Percentiles rank a stretch among this genome's conserved stretches.
Evolutionary conservation across 208 protist genomes (phyloP).

Genomic region (Kentomonas sorsogonicus): DNA sequence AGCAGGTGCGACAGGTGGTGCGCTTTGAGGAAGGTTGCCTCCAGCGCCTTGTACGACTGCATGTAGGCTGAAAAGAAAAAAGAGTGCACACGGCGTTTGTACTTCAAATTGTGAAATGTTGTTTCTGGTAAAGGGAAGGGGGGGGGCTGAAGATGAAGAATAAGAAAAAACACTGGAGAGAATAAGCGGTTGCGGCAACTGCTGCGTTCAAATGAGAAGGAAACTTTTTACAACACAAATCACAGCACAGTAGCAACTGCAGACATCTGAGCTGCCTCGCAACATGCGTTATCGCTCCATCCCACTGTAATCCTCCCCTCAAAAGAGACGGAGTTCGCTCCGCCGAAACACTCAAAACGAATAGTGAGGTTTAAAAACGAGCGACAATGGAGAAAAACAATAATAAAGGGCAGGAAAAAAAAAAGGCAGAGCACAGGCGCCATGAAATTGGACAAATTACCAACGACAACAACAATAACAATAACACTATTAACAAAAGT

Average conservation of each 20-base stretch:
- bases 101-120: too few relatives aligned
- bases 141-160: slow-evolving; percentile 6
- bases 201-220: slow-evolving; percentile 2
- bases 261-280: not conserved
- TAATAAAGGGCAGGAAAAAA: slow-evolving; percentile 1
- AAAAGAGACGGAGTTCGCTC: not conserved
- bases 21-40: slow-evolving; percentile 26
- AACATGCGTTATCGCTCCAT: not conserved
- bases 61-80: slow-evolving; percentile 10
- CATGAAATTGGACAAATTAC: not conserved
- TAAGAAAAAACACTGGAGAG: slow-evolving; percentile 11
- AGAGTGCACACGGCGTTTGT: too few relatives aligned
- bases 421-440: slow-evolving; percentile 1
- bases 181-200: slow-evolving; percentile 1
- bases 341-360: slow-evolving; percentile 9
- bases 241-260: not conserved
- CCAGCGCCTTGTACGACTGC: slow-evolving; percentile 41
- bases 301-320: not conserved
- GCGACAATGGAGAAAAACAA: slow-evolving; percentile 8
- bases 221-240: slow-evolving; percentile 2
- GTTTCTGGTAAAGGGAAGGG: too few relatives aligned
- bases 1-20: slow-evolving; percentile 34
- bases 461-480: not conserved
- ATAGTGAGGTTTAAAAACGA: not conserved
- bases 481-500: too few relatives aligned